These are phyloP conservation scores for Cryptosporidium baileyi DNA, from an alignment of 169 alveolate species.

Conservation along the genomic window DNA sequence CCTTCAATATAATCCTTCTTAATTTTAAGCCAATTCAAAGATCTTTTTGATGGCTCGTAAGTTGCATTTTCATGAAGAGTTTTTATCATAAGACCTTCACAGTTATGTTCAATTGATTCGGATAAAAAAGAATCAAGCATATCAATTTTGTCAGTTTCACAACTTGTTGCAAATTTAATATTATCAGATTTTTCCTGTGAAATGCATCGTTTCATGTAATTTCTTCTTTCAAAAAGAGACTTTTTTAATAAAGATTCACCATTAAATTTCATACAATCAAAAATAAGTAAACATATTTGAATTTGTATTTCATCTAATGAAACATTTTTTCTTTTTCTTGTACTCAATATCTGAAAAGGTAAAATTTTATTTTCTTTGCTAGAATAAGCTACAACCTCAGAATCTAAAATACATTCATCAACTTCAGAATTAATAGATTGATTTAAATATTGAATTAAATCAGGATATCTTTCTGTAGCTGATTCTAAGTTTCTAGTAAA, in stretches of 20 bases:
- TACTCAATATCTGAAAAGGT: constrained; percentile 93
- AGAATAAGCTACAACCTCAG: constrained; percentile 97
- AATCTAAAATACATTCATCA: constrained; percentile 90
- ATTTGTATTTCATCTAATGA: constrained; percentile 81
- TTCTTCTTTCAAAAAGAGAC: constrained; percentile 84
- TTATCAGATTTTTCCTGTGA: constrained; percentile 72
- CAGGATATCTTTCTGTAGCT: constrained; percentile 91
- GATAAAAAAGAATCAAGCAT: constrained; percentile 82
- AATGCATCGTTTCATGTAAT: constrained; percentile 73
- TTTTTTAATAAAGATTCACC: constrained; percentile 79
- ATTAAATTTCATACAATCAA: constrained; percentile 87
- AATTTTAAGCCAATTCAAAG: constrained; percentile 97
- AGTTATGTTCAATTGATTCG: constrained; percentile 86
- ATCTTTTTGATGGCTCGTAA: constrained; percentile 97
- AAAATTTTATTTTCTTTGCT: constrained; percentile 85
- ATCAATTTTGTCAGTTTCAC: constrained; percentile 80
- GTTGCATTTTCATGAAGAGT: constrained; percentile 93
- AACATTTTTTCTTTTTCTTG: constrained; percentile 94
- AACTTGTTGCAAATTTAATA: constrained; percentile 77
- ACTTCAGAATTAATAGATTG: constrained; percentile 69
- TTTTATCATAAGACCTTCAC: constrained; percentile 98
- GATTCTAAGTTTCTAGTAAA: constrained; percentile 95
- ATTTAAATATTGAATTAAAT: constrained; percentile 80
- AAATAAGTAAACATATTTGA: constrained; percentile 85
- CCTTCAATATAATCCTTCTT: constrained; percentile 97